Evolutionary conservation across 1,139 yeast species (phyloP).

Genomic region (Candida tropicalis): DNA sequence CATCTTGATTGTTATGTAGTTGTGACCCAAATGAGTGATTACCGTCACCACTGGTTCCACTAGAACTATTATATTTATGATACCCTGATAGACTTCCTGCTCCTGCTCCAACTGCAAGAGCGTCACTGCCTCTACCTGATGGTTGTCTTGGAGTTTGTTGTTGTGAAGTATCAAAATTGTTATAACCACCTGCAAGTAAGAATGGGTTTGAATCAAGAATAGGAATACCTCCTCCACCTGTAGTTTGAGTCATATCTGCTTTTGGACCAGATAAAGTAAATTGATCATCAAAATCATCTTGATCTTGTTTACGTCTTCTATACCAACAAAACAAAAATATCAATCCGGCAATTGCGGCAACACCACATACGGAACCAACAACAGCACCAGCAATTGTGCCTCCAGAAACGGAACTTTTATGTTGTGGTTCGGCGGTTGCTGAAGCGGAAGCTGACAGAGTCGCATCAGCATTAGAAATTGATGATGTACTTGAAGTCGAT

Average conservation of each 20-base stretch:
- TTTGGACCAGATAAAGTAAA: slow-evolving; percentile 39
- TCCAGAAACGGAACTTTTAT: slow-evolving; percentile 38
- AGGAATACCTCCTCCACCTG: slow-evolving; percentile 7
- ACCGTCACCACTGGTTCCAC: slow-evolving; percentile 18
- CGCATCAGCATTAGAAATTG: slow-evolving; percentile 17
- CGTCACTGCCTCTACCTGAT: slow-evolving; percentile 1
- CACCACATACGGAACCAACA: slow-evolving; percentile 63
- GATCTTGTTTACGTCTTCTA: slow-evolving; percentile 37
- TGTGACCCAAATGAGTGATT: slow-evolving; percentile 17
- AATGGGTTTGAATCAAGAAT: slow-evolving; percentile 26
- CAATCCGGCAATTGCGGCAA: slow-evolving; percentile 35
- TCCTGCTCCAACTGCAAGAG: slow-evolving; percentile 3
- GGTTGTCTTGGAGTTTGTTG: slow-evolving; percentile 12
- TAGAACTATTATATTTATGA: slow-evolving; percentile 16
- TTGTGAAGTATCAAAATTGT: slow-evolving; percentile 18
- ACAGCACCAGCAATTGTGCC: slow-evolving; percentile 80
- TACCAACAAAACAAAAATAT: slow-evolving; percentile 48
- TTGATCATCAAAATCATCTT: slow-evolving; percentile 41
- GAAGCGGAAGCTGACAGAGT: slow-evolving; percentile 20
- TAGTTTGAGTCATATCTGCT: slow-evolving; percentile 17
- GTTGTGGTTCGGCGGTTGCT: slow-evolving; percentile 15
- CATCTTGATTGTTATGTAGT: slow-evolving; percentile 8
- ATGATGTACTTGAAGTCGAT: slow-evolving; percentile 18
- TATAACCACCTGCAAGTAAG: slow-evolving; percentile 20
- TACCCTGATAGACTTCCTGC: slow-evolving; percentile 7